Percentiles rank a stretch among this genome's conserved stretches.
Conservation (phyloP, 257 asterid species). For the Voacanga thouarsii region DNA sequence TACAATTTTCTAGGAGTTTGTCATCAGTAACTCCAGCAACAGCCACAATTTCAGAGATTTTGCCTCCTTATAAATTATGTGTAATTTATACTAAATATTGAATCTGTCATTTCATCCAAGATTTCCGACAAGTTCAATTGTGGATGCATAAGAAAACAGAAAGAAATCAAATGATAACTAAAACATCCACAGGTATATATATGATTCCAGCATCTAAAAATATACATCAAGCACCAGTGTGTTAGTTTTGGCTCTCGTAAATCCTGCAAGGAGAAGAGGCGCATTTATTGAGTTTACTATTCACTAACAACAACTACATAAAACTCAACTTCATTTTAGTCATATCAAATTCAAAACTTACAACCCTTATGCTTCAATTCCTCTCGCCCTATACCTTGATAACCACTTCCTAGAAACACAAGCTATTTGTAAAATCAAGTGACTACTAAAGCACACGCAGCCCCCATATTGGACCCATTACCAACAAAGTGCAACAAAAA, state of each 20-base stretch:
- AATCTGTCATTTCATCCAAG: not conserved
- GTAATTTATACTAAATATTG: not conserved
- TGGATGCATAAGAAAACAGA: not conserved
- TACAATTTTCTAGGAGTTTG: not conserved
- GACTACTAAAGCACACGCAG: not conserved
- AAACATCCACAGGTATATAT: too few species aligned
- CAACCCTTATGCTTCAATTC: not conserved
- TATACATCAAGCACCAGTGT: not conserved
- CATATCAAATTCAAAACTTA: not conserved
- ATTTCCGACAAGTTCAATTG: not conserved
- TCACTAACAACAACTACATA: not conserved
- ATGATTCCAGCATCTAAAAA: not conserved
- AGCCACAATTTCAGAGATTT: not conserved
- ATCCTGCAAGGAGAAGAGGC: not conserved
- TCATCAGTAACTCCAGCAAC: not conserved
- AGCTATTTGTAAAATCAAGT: not conserved
- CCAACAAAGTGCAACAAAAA: not conserved
- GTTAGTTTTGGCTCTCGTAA: not conserved
- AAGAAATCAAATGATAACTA: not conserved
- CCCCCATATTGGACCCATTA: not conserved
- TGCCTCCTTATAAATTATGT: not conserved
- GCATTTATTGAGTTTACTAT: not conserved
- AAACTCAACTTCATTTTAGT: not conserved
- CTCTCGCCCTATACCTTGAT: not conserved
- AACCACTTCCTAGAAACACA: not conserved